Conservation (phyloP, 805 yeast genomes). For the Metschnikowia lochheadii region DNA sequence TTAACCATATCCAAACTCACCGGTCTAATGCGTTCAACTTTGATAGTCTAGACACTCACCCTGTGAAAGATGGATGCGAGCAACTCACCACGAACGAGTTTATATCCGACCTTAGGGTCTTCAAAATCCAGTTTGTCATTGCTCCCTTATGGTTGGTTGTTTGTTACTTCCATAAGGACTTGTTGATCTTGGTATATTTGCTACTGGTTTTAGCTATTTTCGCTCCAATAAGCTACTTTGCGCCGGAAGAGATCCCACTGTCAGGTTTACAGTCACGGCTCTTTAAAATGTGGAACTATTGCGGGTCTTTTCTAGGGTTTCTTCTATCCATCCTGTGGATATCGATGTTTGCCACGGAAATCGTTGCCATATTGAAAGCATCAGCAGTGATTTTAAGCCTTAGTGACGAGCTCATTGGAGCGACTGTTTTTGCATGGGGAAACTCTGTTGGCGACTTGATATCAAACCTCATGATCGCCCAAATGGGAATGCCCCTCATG, state of each 20-base stretch:
- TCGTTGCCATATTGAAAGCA: constrained; percentile 60
- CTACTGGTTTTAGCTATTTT: neutral
- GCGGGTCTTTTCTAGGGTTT: constrained; percentile 55
- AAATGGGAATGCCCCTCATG: constrained; percentile 79
- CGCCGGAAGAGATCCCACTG: neutral
- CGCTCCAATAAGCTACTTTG: neutral
- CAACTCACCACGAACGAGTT: constrained; percentile 4
- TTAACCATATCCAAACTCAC: constrained; percentile 7
- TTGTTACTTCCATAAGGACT: constrained; percentile 4
- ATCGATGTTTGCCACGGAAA: constrained; percentile 62
- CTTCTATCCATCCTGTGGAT: constrained; percentile 63
- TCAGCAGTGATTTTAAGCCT: constrained; percentile 56
- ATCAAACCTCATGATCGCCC: constrained; percentile 75
- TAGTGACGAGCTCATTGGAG: constrained; percentile 77
- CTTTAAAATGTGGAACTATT: constrained; percentile 16
- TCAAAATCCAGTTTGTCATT: constrained; percentile 8
- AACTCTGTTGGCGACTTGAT: constrained; percentile 89
- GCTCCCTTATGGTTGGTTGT: constrained; percentile 7
- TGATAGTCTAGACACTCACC: neutral
- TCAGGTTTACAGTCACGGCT: neutral
- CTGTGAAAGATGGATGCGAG: neutral
- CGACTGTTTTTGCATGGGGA: constrained; percentile 87
- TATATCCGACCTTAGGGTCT: constrained; percentile 7
- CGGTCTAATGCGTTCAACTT: constrained; percentile 14
- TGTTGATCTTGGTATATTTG: neutral